A percentile compares a stretch with the other conserved stretches of the same genome.
Conservation (phyloP, 2,329 filamentous ascomycete genomes). For the Diaporthe citriasiana region DNA sequence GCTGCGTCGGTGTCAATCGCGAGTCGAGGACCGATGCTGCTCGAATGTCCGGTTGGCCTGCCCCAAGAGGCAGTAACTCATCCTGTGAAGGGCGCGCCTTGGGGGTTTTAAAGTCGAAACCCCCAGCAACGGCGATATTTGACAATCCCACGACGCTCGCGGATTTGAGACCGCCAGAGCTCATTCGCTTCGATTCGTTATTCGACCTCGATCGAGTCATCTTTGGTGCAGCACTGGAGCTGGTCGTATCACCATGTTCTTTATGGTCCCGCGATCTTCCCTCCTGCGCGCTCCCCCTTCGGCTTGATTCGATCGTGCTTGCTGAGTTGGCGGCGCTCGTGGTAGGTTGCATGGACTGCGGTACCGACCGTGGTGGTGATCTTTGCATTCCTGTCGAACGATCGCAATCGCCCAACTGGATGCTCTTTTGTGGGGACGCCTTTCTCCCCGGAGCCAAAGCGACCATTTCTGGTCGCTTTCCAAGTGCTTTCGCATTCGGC, state of each 20-base stretch:
- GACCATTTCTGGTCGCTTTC: constrained; percentile 19
- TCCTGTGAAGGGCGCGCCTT: constrained; percentile 35
- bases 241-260: not conserved
- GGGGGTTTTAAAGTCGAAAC: constrained; percentile 48
- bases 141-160: constrained; percentile 45
- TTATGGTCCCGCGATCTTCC: not conserved
- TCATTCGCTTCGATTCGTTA: constrained; percentile 41
- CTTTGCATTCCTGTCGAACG: constrained; percentile 3
- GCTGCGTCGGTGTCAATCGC: constrained; percentile 64
- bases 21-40: constrained; percentile 53
- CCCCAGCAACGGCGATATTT: constrained; percentile 45
- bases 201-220: constrained; percentile 42
- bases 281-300: constrained; percentile 1
- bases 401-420: constrained; percentile 17
- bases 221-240: constrained; percentile 7
- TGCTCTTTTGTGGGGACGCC: not conserved
- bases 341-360: constrained; percentile 1
- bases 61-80: constrained; percentile 39
- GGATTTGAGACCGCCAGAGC: constrained; percentile 42
- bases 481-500: constrained; percentile 20
- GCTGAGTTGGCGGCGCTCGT: not conserved
- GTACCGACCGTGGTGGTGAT: constrained; percentile 32
- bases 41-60: constrained; percentile 46
- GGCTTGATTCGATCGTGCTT: not conserved
- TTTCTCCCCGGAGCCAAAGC: not conserved